Conservation (phyloP, 2,329 filamentous ascomycete genomes). For the Colletotrichum acutatum region DNA sequence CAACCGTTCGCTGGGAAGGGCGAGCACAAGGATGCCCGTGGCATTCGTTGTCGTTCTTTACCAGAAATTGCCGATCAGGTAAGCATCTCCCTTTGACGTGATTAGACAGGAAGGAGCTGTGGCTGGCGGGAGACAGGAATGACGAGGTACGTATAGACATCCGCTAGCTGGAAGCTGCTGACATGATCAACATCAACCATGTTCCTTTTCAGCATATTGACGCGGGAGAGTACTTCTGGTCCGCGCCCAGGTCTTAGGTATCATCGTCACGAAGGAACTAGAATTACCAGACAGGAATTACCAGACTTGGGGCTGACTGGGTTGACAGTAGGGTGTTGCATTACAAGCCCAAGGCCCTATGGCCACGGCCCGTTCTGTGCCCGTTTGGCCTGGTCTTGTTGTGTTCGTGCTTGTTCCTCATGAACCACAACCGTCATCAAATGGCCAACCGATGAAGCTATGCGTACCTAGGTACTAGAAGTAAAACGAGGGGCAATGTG, state of each 20-base stretch:
- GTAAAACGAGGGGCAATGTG: background rate
- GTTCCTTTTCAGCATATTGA: background rate
- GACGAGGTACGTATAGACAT: no score
- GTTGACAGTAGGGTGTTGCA: constrained; percentile 25
- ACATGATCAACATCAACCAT: no score
- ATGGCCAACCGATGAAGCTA: background rate
- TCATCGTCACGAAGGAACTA: constrained; percentile 3
- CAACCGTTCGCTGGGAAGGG: background rate
- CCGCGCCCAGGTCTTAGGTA: background rate
- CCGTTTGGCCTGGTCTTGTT: constrained; percentile 31
- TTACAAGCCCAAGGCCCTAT: constrained; percentile 17
- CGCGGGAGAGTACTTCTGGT: background rate
- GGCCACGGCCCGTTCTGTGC: constrained; percentile 31
- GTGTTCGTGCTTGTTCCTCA: constrained; percentile 23
- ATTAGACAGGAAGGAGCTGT: no score
- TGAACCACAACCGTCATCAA: constrained; percentile 23
- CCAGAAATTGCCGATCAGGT: no score
- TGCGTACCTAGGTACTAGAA: background rate
- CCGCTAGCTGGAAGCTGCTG: no score
- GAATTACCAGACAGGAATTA: background rate
- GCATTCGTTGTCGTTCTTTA: no score
- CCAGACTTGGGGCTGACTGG: constrained; percentile 22
- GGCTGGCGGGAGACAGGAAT: no score
- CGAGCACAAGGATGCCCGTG: background rate
- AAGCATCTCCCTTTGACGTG: no score